Percentiles rank a stretch among this genome's conserved stretches.
These are phyloP conservation scores for Boechera stricta DNA, from an alignment of 345 rosid genomes.

Conservation along the genomic window DNA sequence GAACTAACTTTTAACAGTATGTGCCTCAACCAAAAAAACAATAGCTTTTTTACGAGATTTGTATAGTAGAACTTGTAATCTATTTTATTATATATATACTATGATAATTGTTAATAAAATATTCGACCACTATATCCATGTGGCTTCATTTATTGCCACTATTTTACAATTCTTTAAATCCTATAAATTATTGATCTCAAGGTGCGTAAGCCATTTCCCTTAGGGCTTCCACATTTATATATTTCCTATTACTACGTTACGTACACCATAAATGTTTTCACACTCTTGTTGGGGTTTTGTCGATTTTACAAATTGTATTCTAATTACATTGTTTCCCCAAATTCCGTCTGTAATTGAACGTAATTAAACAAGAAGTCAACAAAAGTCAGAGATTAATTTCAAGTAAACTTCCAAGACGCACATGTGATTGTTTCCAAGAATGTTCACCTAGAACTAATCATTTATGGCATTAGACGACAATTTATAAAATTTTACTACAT, in stretches of 20 bases:
- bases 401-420: slow-evolving; percentile 30
- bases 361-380: slow-evolving; percentile 26
- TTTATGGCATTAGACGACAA: slow-evolving; percentile 35
- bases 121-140: slow-evolving; percentile 48
- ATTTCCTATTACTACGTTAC: slow-evolving; percentile 18
- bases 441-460: slow-evolving; percentile 38
- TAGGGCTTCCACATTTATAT: slow-evolving; percentile 10
- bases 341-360: not conserved
- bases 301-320: slow-evolving; percentile 13
- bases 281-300: slow-evolving; percentile 31
- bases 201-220: slow-evolving; percentile 46
- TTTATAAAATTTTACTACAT: not conserved
- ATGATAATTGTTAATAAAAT: not conserved
- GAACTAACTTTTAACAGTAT: too few relatives aligned
- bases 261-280: slow-evolving; percentile 41
- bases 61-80: too few relatives aligned
- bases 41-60: not conserved
- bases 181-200: slow-evolving; percentile 35
- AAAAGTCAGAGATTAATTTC: slow-evolving; percentile 20
- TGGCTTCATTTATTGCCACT: slow-evolving; percentile 53
- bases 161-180: slow-evolving; percentile 20
- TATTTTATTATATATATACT: not conserved
- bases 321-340: slow-evolving; percentile 21
- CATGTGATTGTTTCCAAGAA: slow-evolving; percentile 46
- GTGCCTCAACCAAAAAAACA: not conserved